Conservation (phyloP, 371 early-diverging fungal species). For the Syncephalastrum racemosum region DNA sequence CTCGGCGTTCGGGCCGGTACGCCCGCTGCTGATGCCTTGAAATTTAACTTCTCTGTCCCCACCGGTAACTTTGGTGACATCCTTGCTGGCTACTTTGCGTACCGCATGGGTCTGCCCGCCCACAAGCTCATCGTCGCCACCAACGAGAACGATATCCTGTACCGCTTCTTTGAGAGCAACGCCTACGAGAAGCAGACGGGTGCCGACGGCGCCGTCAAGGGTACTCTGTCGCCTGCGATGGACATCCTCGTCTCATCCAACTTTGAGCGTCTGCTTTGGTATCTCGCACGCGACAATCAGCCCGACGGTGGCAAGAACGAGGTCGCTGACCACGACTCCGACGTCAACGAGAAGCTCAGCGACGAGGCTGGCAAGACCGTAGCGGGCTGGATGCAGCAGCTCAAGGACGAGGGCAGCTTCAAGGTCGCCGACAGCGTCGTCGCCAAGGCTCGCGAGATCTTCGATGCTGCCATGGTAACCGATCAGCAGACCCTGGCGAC, state of each 20-base stretch:
- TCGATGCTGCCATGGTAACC: slow-evolving; percentile 76
- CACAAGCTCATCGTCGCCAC: slow-evolving; percentile 85
- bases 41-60: slow-evolving; percentile 87
- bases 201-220: slow-evolving; percentile 64
- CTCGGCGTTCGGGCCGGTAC: slow-evolving; percentile 58
- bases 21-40: slow-evolving; percentile 41
- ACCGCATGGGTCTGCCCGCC: slow-evolving; percentile 90
- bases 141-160: slow-evolving; percentile 95
- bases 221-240: slow-evolving; percentile 96
- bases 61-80: slow-evolving; percentile 99
- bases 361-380: slow-evolving; percentile 62
- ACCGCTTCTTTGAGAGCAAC: slow-evolving; percentile 88
- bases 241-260: slow-evolving; percentile 95
- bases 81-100: slow-evolving; percentile 92
- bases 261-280: slow-evolving; percentile 96
- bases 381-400: slow-evolving; percentile 77
- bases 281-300: slow-evolving; percentile 70
- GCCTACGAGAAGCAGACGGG: slow-evolving; percentile 73
- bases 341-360: slow-evolving; percentile 38
- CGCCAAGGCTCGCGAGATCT: slow-evolving; percentile 67
- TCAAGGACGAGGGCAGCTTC: slow-evolving; percentile 74
- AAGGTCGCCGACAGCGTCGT: slow-evolving; percentile 63
- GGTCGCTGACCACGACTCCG: slow-evolving; percentile 22
- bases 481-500: slow-evolving; percentile 74
- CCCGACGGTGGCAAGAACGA: slow-evolving; percentile 26